Evolutionary conservation across 2,329 filamentous ascomycete species (phyloP), one percentile per base, ranked within the genome.

Genomic region (Dendrostoma leiphaemia): DNA sequence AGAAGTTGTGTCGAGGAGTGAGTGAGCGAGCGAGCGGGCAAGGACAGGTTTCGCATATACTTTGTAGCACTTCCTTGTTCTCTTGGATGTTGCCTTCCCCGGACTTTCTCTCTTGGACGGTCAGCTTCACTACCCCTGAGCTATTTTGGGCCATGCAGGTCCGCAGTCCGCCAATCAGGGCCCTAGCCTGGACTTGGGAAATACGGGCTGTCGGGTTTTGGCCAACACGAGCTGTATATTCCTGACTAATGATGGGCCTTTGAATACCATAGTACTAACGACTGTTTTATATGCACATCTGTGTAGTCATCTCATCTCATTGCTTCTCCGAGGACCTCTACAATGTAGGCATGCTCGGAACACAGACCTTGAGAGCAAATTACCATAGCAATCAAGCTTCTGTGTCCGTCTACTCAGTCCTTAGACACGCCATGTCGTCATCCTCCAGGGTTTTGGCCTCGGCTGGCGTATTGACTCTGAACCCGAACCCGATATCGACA

Each of bases 101-200:
- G 24, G 37, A n/a, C 24, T 41, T 38, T 3, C 10, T n/a, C 21
- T 1, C 13, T 21, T 24, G 28, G 34, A 34, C 19, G 6, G 17
- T 19, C 28, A 23, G 44, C 12, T 34, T 32, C 8, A 34, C 29
- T 21, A 12, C 44, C 44, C 44, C 19, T 34, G 29, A 46, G 28
- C 44, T 46, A 46, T 46, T 46, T 46, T 46, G 28, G 44, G 44
- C 26, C 44, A 19, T 21, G 44, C 44, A 46, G 41, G n/a, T 31
- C n/a, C 4, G 6, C n/a, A n/a, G n/a, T n/a, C n/a, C n/a, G 6
- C 17, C n/a, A n/a, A 29, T 5, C 9, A 15, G 12, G 43, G n/a
- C 3, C 41, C n/a, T 9, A 12, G 17, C 9, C 15, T 12, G 13
- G 26, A 15, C 34, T 37, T 19, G 44, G 44, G 3, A 15, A 31